Percentiles rank a stretch among this genome's conserved stretches.
Evolutionary conservation across 257 asterid species (phyloP).

Genomic region (Gentiana dahurica): DNA sequence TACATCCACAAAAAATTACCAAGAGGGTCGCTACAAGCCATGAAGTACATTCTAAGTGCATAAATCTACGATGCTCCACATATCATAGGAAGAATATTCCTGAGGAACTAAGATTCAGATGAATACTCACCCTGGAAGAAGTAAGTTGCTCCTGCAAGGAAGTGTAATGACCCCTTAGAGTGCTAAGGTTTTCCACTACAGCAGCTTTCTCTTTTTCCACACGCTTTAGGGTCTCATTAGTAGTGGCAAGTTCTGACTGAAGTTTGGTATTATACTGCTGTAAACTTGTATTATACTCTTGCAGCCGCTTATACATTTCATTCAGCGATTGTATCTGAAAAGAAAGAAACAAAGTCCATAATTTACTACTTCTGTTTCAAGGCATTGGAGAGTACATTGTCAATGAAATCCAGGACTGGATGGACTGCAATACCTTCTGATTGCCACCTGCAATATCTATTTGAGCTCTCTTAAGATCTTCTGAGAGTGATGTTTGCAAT

Average conservation of each 20-base stretch:
- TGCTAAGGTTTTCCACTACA: constrained; percentile 67
- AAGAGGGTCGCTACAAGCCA: too few relatives aligned
- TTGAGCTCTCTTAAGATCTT: constrained; percentile 67
- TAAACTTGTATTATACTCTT: constrained; percentile 82
- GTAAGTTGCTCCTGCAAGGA: constrained; percentile 85
- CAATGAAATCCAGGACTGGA: not conserved
- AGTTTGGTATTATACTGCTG: constrained; percentile 82
- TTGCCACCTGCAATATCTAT: constrained; percentile 42
- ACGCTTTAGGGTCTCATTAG: constrained; percentile 57
- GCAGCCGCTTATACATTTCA: constrained; percentile 61
- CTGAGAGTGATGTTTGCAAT: constrained; percentile 55
- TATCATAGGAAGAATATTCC: too few relatives aligned
- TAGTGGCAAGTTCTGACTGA: constrained; percentile 63
- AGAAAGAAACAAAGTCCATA: not conserved
- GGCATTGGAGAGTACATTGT: too few relatives aligned
- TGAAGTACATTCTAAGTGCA: too few relatives aligned
- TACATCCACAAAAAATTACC: too few relatives aligned
- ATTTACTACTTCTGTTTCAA: not conserved
- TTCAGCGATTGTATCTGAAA: constrained; percentile 67
- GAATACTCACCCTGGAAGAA: constrained; percentile 25
- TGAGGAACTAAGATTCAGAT: too few relatives aligned
- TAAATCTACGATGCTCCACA: too few relatives aligned
- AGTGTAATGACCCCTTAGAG: constrained; percentile 66
- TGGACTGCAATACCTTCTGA: constrained; percentile 42
- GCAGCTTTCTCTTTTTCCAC: constrained; percentile 82